These are phyloP conservation scores for Cercophora samala DNA, from an alignment of 495 filamentous ascomycete genomes.

Conservation along the genomic window DNA sequence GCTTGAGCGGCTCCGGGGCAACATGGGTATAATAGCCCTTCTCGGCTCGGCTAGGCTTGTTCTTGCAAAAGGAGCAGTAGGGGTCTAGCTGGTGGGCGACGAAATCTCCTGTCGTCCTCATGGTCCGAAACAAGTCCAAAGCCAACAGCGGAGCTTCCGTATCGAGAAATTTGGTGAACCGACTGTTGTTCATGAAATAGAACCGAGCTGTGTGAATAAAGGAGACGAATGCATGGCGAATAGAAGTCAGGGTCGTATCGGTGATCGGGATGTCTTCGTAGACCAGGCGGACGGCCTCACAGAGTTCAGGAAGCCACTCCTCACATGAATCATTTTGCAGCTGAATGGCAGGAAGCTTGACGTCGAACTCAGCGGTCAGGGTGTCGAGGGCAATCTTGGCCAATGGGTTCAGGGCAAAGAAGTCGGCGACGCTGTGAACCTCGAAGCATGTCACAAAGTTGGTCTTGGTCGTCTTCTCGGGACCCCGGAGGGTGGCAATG, in stretches of 20 bases:
- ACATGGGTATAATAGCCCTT: slow-evolving; percentile 26
- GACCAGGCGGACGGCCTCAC: slow-evolving; percentile 25
- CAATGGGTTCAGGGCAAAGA: slow-evolving; percentile 23
- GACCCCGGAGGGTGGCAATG: slow-evolving; percentile 16
- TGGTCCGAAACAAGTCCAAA: slow-evolving; percentile 25
- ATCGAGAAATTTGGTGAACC: slow-evolving; percentile 23
- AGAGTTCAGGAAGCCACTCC: slow-evolving; percentile 28
- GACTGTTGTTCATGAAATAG: slow-evolving; percentile 18
- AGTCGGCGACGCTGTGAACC: slow-evolving; percentile 30
- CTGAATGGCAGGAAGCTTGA: slow-evolving; percentile 21
- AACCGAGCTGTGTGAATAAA: slow-evolving; percentile 27
- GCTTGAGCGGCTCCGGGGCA: slow-evolving; percentile 17
- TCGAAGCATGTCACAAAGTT: slow-evolving; percentile 27
- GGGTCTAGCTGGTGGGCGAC: slow-evolving; percentile 16
- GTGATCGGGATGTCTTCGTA: slow-evolving; percentile 20
- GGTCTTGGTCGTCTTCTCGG: slow-evolving; percentile 11
- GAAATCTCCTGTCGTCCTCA: slow-evolving; percentile 26
- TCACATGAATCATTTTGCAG: slow-evolving; percentile 13
- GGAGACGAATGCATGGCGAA: slow-evolving; percentile 20
- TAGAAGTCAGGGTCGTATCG: neutral
- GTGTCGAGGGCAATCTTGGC: slow-evolving; percentile 25
- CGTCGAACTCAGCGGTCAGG: slow-evolving; percentile 21
- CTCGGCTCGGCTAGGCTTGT: slow-evolving; percentile 17
- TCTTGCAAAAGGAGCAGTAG: slow-evolving; percentile 20
- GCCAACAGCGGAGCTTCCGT: slow-evolving; percentile 15